These are phyloP conservation scores for Bolboschoenus planiculmis DNA, from an alignment of 176 grass and related monocot species.

Conservation along the genomic window DNA sequence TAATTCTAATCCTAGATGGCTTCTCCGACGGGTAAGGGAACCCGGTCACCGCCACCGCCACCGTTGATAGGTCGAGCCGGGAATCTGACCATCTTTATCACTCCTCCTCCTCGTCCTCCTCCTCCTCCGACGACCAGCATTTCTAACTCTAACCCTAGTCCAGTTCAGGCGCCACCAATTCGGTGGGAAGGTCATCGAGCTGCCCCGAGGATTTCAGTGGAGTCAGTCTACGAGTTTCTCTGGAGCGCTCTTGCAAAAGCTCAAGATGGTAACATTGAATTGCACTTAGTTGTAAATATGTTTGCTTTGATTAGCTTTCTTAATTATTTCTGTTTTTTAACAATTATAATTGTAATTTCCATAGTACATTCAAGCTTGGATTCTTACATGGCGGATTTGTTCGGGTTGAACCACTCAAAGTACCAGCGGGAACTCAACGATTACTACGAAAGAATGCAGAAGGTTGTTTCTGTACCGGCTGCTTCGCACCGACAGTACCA, in stretches of 20 bases:
- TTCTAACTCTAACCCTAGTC: slow-evolving; percentile 1
- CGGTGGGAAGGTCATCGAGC: slow-evolving; percentile 25
- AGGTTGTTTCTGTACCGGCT: slow-evolving; percentile 30
- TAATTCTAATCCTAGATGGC: too few relatives aligned
- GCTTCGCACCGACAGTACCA: neutral
- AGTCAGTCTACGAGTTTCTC: slow-evolving; percentile 40
- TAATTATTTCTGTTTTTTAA: slow-evolving; percentile 2
- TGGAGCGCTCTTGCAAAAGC: slow-evolving; percentile 45
- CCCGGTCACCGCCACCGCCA: neutral
- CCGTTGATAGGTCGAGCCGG: slow-evolving; percentile 5
- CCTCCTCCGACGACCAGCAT: neutral
- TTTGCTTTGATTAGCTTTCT: too few relatives aligned
- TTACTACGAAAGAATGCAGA: slow-evolving; percentile 50
- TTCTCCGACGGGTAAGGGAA: neutral
- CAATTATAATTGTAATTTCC: neutral
- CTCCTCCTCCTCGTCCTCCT: too few relatives aligned
- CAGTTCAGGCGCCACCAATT: slow-evolving; percentile 58
- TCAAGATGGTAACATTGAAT: slow-evolving; percentile 49
- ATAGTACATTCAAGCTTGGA: slow-evolving; percentile 78
- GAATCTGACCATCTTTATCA: slow-evolving; percentile 23
- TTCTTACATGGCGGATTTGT: slow-evolving; percentile 69
- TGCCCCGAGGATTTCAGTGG: neutral
- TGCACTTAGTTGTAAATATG: neutral
- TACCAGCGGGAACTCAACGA: slow-evolving; percentile 74
- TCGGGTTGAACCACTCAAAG: slow-evolving; percentile 75